These are phyloP conservation scores for Ambrosia hybrid DNA, from an alignment of 140 eudicot genomes.

Conservation along the genomic window DNA sequence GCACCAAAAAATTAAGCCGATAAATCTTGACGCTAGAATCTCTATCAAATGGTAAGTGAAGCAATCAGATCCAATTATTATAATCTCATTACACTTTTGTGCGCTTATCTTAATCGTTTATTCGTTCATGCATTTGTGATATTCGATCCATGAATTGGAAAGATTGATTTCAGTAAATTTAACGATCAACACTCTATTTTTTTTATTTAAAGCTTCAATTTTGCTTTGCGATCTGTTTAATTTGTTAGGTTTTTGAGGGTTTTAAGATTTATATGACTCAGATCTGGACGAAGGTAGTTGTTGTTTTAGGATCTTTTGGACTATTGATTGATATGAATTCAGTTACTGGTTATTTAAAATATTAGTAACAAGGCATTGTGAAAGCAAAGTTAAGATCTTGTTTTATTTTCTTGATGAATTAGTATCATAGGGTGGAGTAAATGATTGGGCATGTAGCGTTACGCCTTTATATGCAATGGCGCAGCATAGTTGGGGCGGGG, in stretches of 20 bases:
- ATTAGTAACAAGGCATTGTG: constrained; percentile 2
- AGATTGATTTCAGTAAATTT: constrained; percentile 10
- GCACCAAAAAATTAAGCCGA: constrained; percentile 31
- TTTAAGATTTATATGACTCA: constrained; percentile 11
- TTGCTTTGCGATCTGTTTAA: constrained; percentile 20
- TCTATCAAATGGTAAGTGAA: constrained; percentile 31
- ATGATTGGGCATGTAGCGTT: background rate
- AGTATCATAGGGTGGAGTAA: too few relatives aligned
- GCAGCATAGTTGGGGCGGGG: too few relatives aligned
- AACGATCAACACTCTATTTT: constrained; percentile 14
- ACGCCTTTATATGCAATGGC: too few relatives aligned
- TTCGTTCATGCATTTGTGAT: constrained; percentile 24
- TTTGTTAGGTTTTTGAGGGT: constrained; percentile 8
- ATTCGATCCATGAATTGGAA: constrained; percentile 10
- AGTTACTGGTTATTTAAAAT: background rate
- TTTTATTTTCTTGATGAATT: constrained; percentile 4
- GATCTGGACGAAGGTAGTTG: constrained; percentile 25
- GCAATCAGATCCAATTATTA: constrained; percentile 22
- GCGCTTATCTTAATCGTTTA: background rate
- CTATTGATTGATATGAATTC: background rate
- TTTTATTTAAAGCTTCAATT: background rate
- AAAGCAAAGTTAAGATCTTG: constrained; percentile 10
- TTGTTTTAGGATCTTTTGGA: background rate
- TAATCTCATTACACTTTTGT: constrained; percentile 1
- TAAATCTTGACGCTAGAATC: constrained; percentile 35